phyloP scores from a whole-genome alignment of 2,329 filamentous ascomycete genomes.

The Truncatella angustata region DNA sequence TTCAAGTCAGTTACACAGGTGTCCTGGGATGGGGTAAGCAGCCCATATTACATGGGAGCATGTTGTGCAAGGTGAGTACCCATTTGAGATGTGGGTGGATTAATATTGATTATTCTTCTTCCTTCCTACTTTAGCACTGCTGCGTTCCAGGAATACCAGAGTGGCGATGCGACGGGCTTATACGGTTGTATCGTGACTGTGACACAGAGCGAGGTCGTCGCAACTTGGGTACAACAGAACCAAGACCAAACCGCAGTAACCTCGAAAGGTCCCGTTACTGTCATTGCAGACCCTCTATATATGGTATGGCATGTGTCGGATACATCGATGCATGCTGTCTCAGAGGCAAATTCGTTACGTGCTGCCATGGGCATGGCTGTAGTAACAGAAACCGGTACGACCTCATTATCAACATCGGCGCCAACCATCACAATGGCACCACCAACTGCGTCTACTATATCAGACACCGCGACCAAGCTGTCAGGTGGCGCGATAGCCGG shows the following conservation, averaged over 20 bases:
- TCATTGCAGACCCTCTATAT: slow-evolving; percentile 9
- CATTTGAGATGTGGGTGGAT: too few species aligned
- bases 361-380: slow-evolving; percentile 7
- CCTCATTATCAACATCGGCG: too few species aligned
- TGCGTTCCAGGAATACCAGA: neutral
- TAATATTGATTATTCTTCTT: neutral
- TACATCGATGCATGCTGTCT: slow-evolving; percentile 2
- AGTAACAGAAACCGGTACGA: neutral
- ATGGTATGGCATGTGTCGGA: slow-evolving; percentile 11
- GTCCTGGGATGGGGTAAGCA: slow-evolving; percentile 1
- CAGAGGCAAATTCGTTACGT: slow-evolving; percentile 8
- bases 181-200: slow-evolving; percentile 3
- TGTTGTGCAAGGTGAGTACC: slow-evolving; percentile 11
- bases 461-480: neutral
- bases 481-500: slow-evolving; percentile 5
- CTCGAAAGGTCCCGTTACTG: neutral
- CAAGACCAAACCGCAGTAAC: neutral
- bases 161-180: neutral
- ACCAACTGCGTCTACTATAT: neutral
- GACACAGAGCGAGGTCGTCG: neutral
- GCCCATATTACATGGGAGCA: slow-evolving; percentile 6
- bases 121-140: neutral
- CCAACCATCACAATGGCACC: neutral
- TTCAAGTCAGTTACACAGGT: slow-evolving; percentile 10
- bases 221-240: slow-evolving; percentile 1